Evolutionary conservation across 23 red algal species (phyloP).

Genomic region (Pyropia haitanensis): DNA sequence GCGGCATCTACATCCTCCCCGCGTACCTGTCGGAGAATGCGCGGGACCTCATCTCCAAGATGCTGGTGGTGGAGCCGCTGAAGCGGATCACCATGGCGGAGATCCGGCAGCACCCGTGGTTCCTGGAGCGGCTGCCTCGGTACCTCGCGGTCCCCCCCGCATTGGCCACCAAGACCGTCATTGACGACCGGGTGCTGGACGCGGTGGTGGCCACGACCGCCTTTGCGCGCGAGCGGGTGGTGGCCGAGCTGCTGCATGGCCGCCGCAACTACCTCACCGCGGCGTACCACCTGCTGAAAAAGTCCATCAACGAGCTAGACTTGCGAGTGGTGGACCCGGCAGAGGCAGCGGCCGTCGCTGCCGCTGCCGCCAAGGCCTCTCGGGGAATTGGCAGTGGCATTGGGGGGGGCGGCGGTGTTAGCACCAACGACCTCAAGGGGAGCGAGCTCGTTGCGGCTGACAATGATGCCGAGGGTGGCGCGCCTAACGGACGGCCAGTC

Average conservation of each 20-base stretch:
- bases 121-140: constrained; percentile 76
- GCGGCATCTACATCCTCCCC: constrained; percentile 83
- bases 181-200: constrained; percentile 61
- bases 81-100: constrained; percentile 83
- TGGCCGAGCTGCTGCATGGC: constrained; percentile 40
- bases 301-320: constrained; percentile 66
- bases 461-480: too few relatives aligned
- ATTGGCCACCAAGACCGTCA: constrained; percentile 4
- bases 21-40: constrained; percentile 72
- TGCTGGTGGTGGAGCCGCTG: constrained; percentile 89
- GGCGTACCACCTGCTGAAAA: constrained; percentile 81
- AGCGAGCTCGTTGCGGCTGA: too few relatives aligned
- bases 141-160: constrained; percentile 64
- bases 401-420: not conserved
- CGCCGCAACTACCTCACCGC: constrained; percentile 81
- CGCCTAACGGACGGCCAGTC: too few relatives aligned
- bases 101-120: constrained; percentile 92
- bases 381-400: not conserved
- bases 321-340: constrained; percentile 40
- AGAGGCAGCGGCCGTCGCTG: constrained; percentile 12
- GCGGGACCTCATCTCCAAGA: constrained; percentile 78
- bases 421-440: not conserved
- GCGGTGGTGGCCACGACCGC: constrained; percentile 43
- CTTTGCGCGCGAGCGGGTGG: constrained; percentile 63
- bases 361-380: too few relatives aligned